Percentiles rank a stretch among this genome's conserved stretches.
These are phyloP conservation scores for Astrocystis sublimbata DNA, from an alignment of 495 filamentous ascomycete species.

Conservation along the genomic window DNA sequence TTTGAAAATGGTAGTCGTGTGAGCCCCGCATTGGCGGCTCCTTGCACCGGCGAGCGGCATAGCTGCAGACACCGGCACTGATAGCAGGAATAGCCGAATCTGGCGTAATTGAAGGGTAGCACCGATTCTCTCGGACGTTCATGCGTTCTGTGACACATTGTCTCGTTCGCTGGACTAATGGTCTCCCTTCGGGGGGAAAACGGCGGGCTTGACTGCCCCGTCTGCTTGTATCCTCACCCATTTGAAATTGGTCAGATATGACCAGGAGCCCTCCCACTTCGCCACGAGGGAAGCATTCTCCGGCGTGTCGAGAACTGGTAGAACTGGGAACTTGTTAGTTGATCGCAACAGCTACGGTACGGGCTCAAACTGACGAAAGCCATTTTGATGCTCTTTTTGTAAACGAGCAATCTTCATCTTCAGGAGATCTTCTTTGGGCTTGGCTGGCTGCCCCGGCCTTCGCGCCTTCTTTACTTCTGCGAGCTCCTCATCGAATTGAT, in stretches of 20 bases:
- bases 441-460: constrained; percentile 78
- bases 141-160: constrained; percentile 25
- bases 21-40: constrained; percentile 18
- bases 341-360: background rate
- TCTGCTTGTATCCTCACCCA: constrained; percentile 62
- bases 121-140: constrained; percentile 30
- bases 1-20: constrained; percentile 12
- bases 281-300: constrained; percentile 47
- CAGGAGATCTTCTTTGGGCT: constrained; percentile 72
- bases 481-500: constrained; percentile 75
- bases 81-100: constrained; percentile 19
- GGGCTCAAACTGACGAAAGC: constrained; percentile 61
- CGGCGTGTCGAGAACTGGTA: constrained; percentile 51
- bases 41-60: constrained; percentile 10
- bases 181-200: constrained; percentile 69
- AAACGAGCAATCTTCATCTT: constrained; percentile 69
- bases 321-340: constrained; percentile 40
- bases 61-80: constrained; percentile 1
- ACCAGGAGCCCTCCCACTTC: constrained; percentile 55
- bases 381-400: constrained; percentile 77
- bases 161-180: constrained; percentile 40
- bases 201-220: constrained; percentile 58
- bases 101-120: constrained; percentile 13
- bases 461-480: constrained; percentile 70
- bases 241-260: constrained; percentile 52